Evolutionary conservation across 2,329 filamentous ascomycete genomes (phyloP).

Genomic region (Chrysoporthe deuterocubensis): DNA sequence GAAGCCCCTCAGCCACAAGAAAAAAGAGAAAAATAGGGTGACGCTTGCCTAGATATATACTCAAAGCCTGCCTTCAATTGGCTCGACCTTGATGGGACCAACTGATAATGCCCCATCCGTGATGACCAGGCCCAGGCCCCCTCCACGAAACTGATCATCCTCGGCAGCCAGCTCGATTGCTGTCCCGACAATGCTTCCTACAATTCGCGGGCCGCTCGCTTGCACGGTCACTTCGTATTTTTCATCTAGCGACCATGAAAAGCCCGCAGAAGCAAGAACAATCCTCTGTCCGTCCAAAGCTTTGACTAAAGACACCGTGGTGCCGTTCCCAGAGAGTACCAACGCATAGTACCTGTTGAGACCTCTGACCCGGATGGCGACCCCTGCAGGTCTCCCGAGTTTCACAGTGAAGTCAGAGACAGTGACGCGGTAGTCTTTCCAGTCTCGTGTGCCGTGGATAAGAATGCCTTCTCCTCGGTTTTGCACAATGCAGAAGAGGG

Average conservation of each 20-base stretch:
- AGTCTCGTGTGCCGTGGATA: slow-evolving; percentile 39
- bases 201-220: slow-evolving; percentile 19
- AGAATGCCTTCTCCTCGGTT: slow-evolving; percentile 39
- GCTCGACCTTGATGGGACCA: slow-evolving; percentile 27
- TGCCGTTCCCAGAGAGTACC: slow-evolving; percentile 28
- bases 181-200: slow-evolving; percentile 16
- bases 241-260: slow-evolving; percentile 32
- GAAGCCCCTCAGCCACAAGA: background rate
- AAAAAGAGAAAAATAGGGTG: background rate
- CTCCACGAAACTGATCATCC: slow-evolving; percentile 31
- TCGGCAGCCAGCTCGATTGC: slow-evolving; percentile 21
- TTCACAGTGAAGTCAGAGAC: slow-evolving; percentile 34
- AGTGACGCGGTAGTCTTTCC: slow-evolving; percentile 35
- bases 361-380: slow-evolving; percentile 36
- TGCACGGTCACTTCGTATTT: slow-evolving; percentile 29
- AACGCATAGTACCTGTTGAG: slow-evolving; percentile 39
- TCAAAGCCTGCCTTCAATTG: background rate
- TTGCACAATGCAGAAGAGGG: slow-evolving; percentile 35
- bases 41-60: background rate
- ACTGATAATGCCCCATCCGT: slow-evolving; percentile 32
- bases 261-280: slow-evolving; percentile 25
- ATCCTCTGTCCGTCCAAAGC: slow-evolving; percentile 32
- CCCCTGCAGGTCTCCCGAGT: slow-evolving; percentile 33
- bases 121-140: slow-evolving; percentile 33
- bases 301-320: slow-evolving; percentile 32